These are phyloP conservation scores for Suillus sp. DNA, from an alignment of 768 basidiomycete genomes.

Conservation along the genomic window DNA sequence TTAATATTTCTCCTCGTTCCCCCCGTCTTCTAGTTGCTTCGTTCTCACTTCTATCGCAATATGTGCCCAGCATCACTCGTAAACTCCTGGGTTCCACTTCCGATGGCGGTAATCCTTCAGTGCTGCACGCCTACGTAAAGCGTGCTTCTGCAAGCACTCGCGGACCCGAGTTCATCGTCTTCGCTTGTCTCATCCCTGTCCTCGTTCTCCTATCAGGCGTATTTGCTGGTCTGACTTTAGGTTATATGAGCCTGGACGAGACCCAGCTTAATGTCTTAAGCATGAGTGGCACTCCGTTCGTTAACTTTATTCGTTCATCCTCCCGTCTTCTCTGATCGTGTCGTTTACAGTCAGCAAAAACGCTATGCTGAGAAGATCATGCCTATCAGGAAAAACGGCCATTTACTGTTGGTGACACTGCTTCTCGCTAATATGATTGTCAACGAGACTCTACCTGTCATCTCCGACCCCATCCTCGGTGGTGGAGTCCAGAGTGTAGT, in stretches of 20 bases:
- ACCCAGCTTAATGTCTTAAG: conserved; percentile 88
- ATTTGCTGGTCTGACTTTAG: conserved; percentile 90
- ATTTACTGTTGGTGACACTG: conserved; percentile 79
- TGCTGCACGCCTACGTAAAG: conserved; percentile 32
- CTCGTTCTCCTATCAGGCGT: conserved; percentile 82
- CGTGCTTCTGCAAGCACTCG: conserved; percentile 27
- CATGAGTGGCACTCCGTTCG: conserved; percentile 82
- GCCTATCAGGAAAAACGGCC: conserved; percentile 83
- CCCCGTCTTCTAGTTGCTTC: conserved; percentile 48
- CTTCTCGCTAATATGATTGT: conserved; percentile 90
- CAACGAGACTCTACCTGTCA: conserved; percentile 85
- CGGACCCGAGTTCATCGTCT: conserved; percentile 39
- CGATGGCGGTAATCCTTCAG: conserved; percentile 14
- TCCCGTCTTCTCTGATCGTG: not conserved
- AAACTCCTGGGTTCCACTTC: conserved; percentile 12
- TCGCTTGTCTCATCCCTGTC: conserved; percentile 71
- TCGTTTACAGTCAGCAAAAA: conserved; percentile 65
- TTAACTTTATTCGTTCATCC: conserved; percentile 17
- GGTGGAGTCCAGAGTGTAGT: conserved; percentile 79
- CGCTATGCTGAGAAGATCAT: conserved; percentile 82
- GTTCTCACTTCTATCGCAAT: conserved; percentile 44
- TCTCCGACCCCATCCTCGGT: conserved; percentile 77
- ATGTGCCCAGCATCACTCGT: conserved; percentile 46
- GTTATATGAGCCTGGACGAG: conserved; percentile 92
- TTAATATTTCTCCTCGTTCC: conserved; percentile 34